A percentile compares a stretch with the other conserved stretches of the same genome.
These are phyloP conservation scores for Lantana camara DNA, from an alignment of 257 asterid species.

Conservation along the genomic window DNA sequence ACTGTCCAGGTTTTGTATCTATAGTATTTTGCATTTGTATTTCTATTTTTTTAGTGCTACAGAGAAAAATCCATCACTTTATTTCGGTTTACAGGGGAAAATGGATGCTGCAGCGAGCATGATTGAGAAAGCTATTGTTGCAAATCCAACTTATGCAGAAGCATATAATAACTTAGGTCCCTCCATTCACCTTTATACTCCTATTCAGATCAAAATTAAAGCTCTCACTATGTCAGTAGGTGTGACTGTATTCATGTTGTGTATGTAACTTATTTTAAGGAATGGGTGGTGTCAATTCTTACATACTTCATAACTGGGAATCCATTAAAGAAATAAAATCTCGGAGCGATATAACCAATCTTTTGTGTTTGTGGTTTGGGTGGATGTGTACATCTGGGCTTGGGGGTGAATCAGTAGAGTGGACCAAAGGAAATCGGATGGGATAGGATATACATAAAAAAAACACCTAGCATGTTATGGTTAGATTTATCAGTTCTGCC, in stretches of 20 bases:
- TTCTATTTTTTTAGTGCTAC: conserved; percentile 1
- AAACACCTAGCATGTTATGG: neutral
- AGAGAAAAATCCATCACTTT: conserved; percentile 16
- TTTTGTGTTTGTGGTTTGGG: neutral
- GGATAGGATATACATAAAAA: neutral
- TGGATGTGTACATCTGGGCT: neutral
- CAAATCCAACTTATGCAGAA: conserved; percentile 99
- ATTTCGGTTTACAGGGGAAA: conserved; percentile 71
- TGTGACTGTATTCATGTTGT: conserved; percentile 11
- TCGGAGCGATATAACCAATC: neutral
- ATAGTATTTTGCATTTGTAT: conserved; percentile 7
- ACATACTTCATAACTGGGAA: conserved; percentile 11
- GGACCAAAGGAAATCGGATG: neutral
- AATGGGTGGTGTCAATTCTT: conserved; percentile 1
- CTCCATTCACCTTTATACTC: conserved; percentile 10
- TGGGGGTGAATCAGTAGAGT: neutral
- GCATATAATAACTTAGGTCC: conserved; percentile 96
- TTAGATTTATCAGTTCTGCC: conserved; percentile 5
- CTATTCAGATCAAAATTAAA: conserved; percentile 7
- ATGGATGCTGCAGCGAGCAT: conserved; percentile 98
- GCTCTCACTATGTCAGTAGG: conserved; percentile 1
- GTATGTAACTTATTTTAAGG: conserved; percentile 10
- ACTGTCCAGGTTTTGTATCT: conserved; percentile 87
- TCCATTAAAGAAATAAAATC: neutral
- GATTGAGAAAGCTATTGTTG: conserved; percentile 97